Base-by-base conservation (phyloP, 805 yeast species). In the Jamesozyma spencerorum region DNA sequence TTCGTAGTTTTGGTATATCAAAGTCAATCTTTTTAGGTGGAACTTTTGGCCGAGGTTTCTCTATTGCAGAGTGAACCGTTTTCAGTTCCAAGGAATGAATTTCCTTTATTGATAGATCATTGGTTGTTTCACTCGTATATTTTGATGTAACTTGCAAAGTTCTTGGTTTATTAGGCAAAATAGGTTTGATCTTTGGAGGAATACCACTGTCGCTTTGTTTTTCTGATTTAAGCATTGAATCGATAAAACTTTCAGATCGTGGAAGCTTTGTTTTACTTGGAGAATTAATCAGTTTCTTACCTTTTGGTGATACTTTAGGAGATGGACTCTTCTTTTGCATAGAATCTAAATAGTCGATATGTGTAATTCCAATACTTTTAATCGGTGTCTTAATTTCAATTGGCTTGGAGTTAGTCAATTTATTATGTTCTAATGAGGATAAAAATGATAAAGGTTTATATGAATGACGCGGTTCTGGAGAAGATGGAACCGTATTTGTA, bases 281-380 rank as follows among this genome's bases (percentile, higher is more conserved):
- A 4, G 19, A 22, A 5, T 22, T 17, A 3, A n/a, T 34, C 5
- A 24, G 15, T 10, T 34, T 38, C 7, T 6, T 19, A 11, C 11
- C 18, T 3, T n/a, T 27, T 28, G 40, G 40, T 13, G 39, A 18
- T 2, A 22, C 24, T 11, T 31, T n/a, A 4, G 44, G 32, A 3
- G 43, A 30, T 5, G 28, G 38, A n/a, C 36, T 29, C 34, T 44
- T 52, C 20, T 40, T 31, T 31, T 52, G 53, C 15, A 48, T 41
- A 6, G 58, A 54, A 33, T 54, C 57, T 26, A 54, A 19, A 28
- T 45, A 54, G 33, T 50, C 54, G 12, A 49, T 11, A 18, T 43
- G 49, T 5, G 40, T 17, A 12, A 38, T 18, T 10, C 29, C 24
- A 10, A 18, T 27, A 18, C 24, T 40, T 14, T 29, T 27, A 22